Base-by-base conservation (phyloP, 305 asterid species). In the Solanum aculeatissimum region DNA sequence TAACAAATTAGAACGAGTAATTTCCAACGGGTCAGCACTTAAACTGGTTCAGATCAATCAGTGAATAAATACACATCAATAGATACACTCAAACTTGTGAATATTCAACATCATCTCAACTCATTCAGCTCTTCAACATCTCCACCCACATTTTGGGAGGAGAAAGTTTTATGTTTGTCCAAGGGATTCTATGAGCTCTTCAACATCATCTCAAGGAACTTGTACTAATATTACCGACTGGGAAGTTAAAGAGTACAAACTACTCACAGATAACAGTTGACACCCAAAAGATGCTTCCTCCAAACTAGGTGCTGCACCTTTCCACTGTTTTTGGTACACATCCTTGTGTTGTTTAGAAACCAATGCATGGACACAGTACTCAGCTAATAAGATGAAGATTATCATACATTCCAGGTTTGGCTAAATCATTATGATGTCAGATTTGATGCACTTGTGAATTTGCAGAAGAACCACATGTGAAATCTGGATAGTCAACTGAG, bases 401-500 rank as follows among this genome's bases (percentile, higher is more conserved):
- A 77, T 29, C 66, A 51, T 29, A 10, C 29, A 51, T 77, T 42
- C 82, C 45, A 77, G 82, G 12, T 77, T 51, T 29, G 82, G 25
- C 47, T 5, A 51, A 77, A 7, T 9, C 45, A 27, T 83, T 65
- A 21, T 68, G 65, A 43, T 27, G 55, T 85, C 88, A 74, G 83
- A 87, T 62, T 84, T 78, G 89, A 68, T 60, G 77, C 51, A 79
- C 75, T 85, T 85, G 85, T n/a, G 87, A 86, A 27, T 82, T 69
- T 32, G 66, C 40, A 2, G 84, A 88, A 53, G 84, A 88, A 53
- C 90, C 89, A 74, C 99, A 96, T 10, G 94, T 91, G 89, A 94
- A 95, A 88, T 95, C 98, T 9, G 95, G 93, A 38, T 87, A 88
- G 79, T 91, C 88, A 14, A 91, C 93, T 15, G 90, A 96, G 87